Base-by-base conservation (phyloP, 805 yeast genomes). In the Naumovozyma dairenensis region DNA sequence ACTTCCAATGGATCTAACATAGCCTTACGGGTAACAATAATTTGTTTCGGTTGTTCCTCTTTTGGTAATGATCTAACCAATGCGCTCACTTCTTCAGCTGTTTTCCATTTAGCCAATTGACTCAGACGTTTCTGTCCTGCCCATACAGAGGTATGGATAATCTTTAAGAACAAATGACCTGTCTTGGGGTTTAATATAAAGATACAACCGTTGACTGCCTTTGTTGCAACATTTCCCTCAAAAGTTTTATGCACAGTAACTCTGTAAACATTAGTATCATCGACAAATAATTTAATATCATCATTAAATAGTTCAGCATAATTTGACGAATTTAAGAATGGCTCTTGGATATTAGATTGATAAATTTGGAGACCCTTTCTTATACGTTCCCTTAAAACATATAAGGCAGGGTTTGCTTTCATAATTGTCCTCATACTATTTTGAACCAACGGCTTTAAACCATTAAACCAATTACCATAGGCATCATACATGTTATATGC, bases 391-490 rank as follows among this genome's bases (percentile, higher is more conserved):
- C 98, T 69, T 31, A 92, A 66, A 19, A 89, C 96, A 54, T 77
- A 81, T 26, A 92, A 58, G 0, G 97, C 94, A 0, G 98, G 96
- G 49, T 89, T 92, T 1, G 92, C 80, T 51, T 84, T 86, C 95
- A 87, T 82, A 29, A 92, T 82, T 24, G 92, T 89, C 42, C 75
- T 71, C 94, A 92, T 78, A 10, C 96, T 94, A 49, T 79, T 84
- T 51, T 83, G 94, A 64, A 92, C 66, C 49, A 92, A 65, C 3
- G 85, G 85, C 57, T 92, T 92, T 59, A 89, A 62, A 1, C 97
- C 97, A 2, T 93, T 89, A 62, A 92, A 82, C 98, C 98, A 92
- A 49, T 84, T 85, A 21, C 99, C 99, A 58, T 85, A 92, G 0
- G 94, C 87, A 57, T 86, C 96, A 53, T 81, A 87, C 80, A 86